phyloP scores from a whole-genome alignment of 2,329 filamentous ascomycete genomes.

The Dothideomycetes sp. region DNA sequence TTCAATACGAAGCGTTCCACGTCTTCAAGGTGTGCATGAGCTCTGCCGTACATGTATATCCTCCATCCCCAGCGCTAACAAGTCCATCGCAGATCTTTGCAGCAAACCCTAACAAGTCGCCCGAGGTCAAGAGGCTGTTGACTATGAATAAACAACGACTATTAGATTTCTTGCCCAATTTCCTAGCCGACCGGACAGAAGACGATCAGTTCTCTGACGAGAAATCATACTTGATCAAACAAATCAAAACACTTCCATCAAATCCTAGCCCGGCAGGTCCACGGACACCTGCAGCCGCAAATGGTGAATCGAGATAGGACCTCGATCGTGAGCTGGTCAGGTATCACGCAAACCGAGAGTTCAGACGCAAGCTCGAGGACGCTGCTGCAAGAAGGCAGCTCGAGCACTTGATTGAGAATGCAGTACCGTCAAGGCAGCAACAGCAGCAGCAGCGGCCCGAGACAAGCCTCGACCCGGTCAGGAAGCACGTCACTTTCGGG shows the following conservation, averaged over 20 bases:
- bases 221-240: conserved; percentile 91
- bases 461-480: too few relatives aligned
- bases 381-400: neutral
- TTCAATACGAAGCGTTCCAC: conserved; percentile 98
- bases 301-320: conserved; percentile 6
- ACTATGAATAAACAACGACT: conserved; percentile 93
- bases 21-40: conserved; percentile 66
- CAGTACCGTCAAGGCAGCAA: too few relatives aligned
- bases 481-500: too few relatives aligned
- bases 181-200: conserved; percentile 88
- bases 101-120: conserved; percentile 95
- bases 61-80: neutral
- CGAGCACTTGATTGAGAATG: too few relatives aligned
- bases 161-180: conserved; percentile 77
- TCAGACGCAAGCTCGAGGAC: conserved; percentile 6
- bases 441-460: too few relatives aligned
- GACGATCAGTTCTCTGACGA: conserved; percentile 99
- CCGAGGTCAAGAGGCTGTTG: conserved; percentile 87
- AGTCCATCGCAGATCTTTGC: conserved; percentile 66
- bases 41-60: neutral
- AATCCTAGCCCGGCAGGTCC: neutral
- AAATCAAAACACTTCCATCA: conserved; percentile 46
- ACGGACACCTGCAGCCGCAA: neutral
- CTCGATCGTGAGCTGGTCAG: conserved; percentile 2
- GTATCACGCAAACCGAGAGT: conserved; percentile 3